These are phyloP conservation scores for Spirogloea muscicola DNA, from an alignment of 139 green algal genomes.

Conservation along the genomic window DNA sequence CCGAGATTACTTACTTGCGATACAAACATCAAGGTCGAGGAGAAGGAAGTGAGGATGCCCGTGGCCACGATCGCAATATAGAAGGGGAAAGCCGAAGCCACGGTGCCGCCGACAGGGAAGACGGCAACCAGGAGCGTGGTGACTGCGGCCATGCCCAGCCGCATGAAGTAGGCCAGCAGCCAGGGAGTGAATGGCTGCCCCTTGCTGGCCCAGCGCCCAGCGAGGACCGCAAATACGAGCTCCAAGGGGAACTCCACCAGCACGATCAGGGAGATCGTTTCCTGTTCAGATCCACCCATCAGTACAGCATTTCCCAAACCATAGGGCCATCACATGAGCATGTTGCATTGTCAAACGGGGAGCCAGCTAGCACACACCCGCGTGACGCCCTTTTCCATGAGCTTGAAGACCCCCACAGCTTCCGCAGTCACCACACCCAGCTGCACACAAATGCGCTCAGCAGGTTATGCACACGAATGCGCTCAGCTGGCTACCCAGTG, in stretches of 20 bases:
- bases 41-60: conserved; percentile 60
- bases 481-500: no score
- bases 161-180: conserved; percentile 43
- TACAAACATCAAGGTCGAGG: conserved; percentile 79
- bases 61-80: conserved; percentile 6
- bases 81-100: background rate
- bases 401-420: conserved; percentile 70
- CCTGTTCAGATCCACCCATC: no score
- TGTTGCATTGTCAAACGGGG: no score
- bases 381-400: conserved; percentile 76
- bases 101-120: conserved; percentile 16
- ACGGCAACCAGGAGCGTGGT: conserved; percentile 16
- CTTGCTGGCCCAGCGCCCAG: conserved; percentile 60
- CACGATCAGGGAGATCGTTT: conserved; percentile 54
- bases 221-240: conserved; percentile 74
- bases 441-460: no score
- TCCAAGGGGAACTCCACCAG: conserved; percentile 82
- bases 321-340: no score
- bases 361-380: conserved; percentile 2
- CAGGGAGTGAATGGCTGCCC: conserved; percentile 64
- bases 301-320: no score
- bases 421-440: conserved; percentile 54
- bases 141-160: background rate
- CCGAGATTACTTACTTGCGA: conserved; percentile 16
- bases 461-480: no score